Conservation (phyloP, 2,329 filamentous ascomycete species). For the Zasmidium cellare region DNA sequence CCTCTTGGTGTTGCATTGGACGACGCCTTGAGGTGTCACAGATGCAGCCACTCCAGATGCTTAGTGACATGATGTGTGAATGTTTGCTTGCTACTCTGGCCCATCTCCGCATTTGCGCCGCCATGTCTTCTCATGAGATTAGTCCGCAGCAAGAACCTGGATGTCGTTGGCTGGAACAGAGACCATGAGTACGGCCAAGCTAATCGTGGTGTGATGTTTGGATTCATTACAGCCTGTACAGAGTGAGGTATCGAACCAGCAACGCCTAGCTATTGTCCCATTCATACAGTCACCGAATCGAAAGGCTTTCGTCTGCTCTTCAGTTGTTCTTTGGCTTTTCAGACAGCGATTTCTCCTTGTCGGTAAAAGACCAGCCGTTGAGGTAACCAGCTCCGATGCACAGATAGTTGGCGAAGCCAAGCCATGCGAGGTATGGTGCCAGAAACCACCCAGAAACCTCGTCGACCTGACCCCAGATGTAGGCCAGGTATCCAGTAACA, state of each 20-base stretch:
- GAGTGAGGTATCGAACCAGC: neutral
- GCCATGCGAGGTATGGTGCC: conserved; percentile 81
- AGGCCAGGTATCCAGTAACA: conserved; percentile 70
- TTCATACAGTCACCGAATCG: neutral
- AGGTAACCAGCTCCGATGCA: conserved; percentile 45
- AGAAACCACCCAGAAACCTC: conserved; percentile 70
- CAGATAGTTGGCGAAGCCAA: conserved; percentile 84
- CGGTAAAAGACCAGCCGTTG: conserved; percentile 41
- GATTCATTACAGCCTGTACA: neutral
- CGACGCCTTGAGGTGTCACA: neutral
- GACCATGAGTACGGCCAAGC: neutral
- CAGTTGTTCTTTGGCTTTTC: conserved; percentile 6
- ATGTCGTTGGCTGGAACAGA: neutral
- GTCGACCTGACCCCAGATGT: conserved; percentile 75
- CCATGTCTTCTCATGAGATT: neutral
- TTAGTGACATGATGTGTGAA: neutral
- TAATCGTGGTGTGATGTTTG: neutral
- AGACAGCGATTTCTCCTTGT: conserved; percentile 12
- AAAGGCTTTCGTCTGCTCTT: neutral
- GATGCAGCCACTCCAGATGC: neutral
- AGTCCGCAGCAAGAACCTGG: too few relatives aligned
- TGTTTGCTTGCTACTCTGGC: neutral
- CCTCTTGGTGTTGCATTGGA: neutral
- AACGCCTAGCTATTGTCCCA: neutral
- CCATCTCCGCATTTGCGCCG: too few relatives aligned